A percentile compares a stretch with the other conserved stretches of the same genome.
Conservation (phyloP, 1,284 basidiomycete genomes). For the Sporisorium reilianum region DNA sequence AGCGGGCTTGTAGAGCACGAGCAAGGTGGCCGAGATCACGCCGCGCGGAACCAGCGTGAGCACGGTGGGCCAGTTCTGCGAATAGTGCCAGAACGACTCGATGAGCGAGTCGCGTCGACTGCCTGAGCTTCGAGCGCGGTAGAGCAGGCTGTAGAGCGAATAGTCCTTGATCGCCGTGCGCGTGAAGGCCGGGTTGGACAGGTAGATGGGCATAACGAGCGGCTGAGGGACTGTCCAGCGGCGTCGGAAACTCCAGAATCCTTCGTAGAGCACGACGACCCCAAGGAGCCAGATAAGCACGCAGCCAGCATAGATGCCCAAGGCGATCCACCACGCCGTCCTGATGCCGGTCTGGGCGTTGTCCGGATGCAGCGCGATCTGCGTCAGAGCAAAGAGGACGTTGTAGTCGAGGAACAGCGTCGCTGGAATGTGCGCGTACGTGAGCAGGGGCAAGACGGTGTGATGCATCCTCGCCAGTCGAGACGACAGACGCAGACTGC, state of each 20-base stretch:
- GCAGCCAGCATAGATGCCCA: conserved; percentile 42
- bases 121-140: conserved; percentile 37
- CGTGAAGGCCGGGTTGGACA: conserved; percentile 45
- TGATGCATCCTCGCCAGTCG: conserved; percentile 43
- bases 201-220: conserved; percentile 50
- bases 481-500: conserved; percentile 22
- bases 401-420: conserved; percentile 69
- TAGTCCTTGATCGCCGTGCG: conserved; percentile 44
- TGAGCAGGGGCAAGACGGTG: conserved; percentile 38
- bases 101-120: conserved; percentile 35
- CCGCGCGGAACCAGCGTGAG: conserved; percentile 51
- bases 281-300: conserved; percentile 46
- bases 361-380: conserved; percentile 58
- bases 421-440: conserved; percentile 58
- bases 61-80: conserved; percentile 61
- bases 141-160: conserved; percentile 55
- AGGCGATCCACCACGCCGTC: conserved; percentile 55
- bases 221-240: conserved; percentile 39
- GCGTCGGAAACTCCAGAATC: conserved; percentile 31
- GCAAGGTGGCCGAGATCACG: conserved; percentile 39
- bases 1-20: conserved; percentile 44
- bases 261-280: conserved; percentile 50
- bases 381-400: conserved; percentile 61
- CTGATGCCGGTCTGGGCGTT: conserved; percentile 10
- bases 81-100: conserved; percentile 54